Base-by-base conservation (phyloP, 2,329 filamentous ascomycete genomes). In the Fusarium sp. region DNA sequence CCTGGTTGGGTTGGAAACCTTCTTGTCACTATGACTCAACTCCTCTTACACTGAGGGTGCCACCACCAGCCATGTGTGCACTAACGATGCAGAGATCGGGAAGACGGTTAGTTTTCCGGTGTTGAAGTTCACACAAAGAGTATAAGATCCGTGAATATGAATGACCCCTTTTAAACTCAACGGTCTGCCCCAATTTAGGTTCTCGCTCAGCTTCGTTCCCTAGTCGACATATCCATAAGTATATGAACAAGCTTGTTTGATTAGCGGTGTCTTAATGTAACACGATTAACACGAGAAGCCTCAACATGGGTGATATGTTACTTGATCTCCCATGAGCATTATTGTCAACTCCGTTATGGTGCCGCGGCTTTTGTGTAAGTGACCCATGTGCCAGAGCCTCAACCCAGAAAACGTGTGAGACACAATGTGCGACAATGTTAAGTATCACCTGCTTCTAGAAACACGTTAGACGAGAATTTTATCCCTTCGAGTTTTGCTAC, bases 101-200 rank as follows among this genome's bases (percentile, higher is more conserved):
- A 60, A 32, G 20, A 32, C 30, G 40, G 54, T 46, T 64, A 62
- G 66, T 41, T 27, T 62, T 63, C 54, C 58, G 45, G 50, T 46
- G 53, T 63, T 32, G 53, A 50, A 27, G 42, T 49, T 44, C 18
- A 32, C 44, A n/a, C 41, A 62, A 30, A 54, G 27, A 33, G 30
- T 48, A 40, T 42, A 48, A 46, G 48, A 64, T 53, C 62, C 62
- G 46, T 55, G 67, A 60, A 68, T 32, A 48, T 35, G 17, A 27
- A 48, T 35, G 17, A 27, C 42, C 38, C 64, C 64, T 38, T 67
- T 52, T 50, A 60, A 60, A 45, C 33, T 52, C 59, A 66, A 68
- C 63, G 65, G 58, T 55, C 70, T 73, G 59, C 61, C 42, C 62
- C 69, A 58, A 74, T 70, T 58, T 40, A 58, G 68, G 56, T 64